Evolutionary conservation across 139 green algal genomes (phyloP).

Genomic region (Tetradesmus lagerheimii): DNA sequence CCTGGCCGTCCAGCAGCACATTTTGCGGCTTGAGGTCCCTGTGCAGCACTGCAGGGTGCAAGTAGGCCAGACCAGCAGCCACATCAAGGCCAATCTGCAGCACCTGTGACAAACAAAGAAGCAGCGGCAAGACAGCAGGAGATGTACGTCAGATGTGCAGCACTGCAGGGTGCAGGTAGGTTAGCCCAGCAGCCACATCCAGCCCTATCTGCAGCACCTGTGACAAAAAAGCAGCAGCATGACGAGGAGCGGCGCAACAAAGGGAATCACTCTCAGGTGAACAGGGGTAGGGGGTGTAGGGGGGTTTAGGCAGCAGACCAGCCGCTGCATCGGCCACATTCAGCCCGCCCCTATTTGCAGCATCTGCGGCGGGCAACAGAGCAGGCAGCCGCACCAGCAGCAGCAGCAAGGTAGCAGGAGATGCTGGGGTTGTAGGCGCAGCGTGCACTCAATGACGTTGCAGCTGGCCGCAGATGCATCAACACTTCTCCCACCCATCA

Average conservation of each 20-base stretch:
- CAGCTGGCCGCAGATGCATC: too few species aligned
- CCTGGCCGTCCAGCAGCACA: constrained; percentile 75
- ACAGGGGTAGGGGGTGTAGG: too few species aligned
- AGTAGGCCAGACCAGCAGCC: constrained; percentile 74
- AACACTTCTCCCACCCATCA: too few species aligned
- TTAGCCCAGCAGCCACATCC: constrained; percentile 77
- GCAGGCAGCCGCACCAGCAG: not conserved
- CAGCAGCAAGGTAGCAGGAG: constrained; percentile 3
- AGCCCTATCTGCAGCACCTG: constrained; percentile 53
- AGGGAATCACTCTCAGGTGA: not conserved
- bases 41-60: constrained; percentile 88
- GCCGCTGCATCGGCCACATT: not conserved
- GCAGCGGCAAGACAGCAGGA: not conserved
- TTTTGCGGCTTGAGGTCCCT: constrained; percentile 81
- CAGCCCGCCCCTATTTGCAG: not conserved
- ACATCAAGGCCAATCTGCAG: constrained; percentile 70
- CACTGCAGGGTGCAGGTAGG: constrained; percentile 83
- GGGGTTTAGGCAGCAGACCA: too few species aligned
- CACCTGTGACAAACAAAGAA: constrained; percentile 7
- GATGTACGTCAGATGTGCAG: not conserved
- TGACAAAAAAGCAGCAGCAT: not conserved
- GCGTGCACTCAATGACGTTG: too few species aligned
- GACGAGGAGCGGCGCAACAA: not conserved
- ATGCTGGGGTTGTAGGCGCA: constrained; percentile 63
- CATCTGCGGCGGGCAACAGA: too few species aligned